Conservation (phyloP, 176 grass and related monocot genomes). For the Lolium multiflorum region DNA sequence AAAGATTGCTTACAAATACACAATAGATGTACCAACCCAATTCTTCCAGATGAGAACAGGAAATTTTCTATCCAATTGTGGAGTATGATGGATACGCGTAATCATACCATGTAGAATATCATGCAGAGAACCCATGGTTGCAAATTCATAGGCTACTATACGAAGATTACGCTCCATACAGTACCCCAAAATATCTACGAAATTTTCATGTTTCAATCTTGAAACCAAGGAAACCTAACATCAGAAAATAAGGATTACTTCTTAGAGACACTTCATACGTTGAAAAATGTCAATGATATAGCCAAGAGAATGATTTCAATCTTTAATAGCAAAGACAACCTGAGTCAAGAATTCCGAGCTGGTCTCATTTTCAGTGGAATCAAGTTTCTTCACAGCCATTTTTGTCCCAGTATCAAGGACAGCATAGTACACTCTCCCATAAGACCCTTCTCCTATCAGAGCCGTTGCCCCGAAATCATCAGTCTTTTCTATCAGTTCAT, state of each 20-base stretch:
- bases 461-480: slow-evolving; percentile 76
- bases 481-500: slow-evolving; percentile 79
- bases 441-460: slow-evolving; percentile 92
- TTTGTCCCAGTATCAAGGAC: slow-evolving; percentile 69
- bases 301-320: slow-evolving; percentile 10
- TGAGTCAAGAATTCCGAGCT: slow-evolving; percentile 74
- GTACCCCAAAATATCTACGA: slow-evolving; percentile 85
- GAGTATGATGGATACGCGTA: not conserved
- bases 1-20: not conserved
- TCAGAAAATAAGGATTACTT: slow-evolving; percentile 19
- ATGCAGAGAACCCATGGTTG: slow-evolving; percentile 89
- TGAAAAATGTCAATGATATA: slow-evolving; percentile 14
- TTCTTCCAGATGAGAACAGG: no score
- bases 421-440: slow-evolving; percentile 85
- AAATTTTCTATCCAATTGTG: not conserved
- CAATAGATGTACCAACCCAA: not conserved
- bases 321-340: slow-evolving; percentile 52
- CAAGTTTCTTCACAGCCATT: slow-evolving; percentile 84
- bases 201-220: slow-evolving; percentile 80
- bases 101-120: slow-evolving; percentile 89
- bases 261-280: not conserved
- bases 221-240: slow-evolving; percentile 79
- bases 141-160: slow-evolving; percentile 87
- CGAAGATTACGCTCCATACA: slow-evolving; percentile 79
- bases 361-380: slow-evolving; percentile 68